Percentiles rank a stretch among this genome's conserved stretches.
Evolutionary conservation across 352 stramenopile species (phyloP).

Genomic region (Phytophthora pluvialis): DNA sequence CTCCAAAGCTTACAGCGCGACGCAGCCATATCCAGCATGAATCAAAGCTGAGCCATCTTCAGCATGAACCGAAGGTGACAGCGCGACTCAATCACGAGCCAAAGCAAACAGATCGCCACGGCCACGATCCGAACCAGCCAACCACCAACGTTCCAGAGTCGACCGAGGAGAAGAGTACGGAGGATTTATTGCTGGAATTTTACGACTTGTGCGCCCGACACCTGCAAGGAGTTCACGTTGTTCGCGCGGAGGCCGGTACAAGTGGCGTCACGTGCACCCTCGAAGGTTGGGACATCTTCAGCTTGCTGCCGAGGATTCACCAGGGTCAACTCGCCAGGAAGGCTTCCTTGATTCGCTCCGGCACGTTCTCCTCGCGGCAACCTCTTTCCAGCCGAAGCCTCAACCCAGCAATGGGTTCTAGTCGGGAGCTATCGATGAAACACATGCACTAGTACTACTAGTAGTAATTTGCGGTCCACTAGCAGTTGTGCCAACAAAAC

Average conservation of each 20-base stretch:
- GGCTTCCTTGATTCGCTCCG: constrained; percentile 44
- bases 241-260: constrained; percentile 69
- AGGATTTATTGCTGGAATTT: constrained; percentile 62
- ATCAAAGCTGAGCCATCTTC: constrained; percentile 10
- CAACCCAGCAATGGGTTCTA: constrained; percentile 4
- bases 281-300: constrained; percentile 75
- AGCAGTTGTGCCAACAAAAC: too few relatives aligned
- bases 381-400: constrained; percentile 22
- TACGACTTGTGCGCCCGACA: constrained; percentile 62
- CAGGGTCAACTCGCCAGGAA: constrained; percentile 31
- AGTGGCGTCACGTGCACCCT: constrained; percentile 63
- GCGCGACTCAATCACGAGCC: not conserved
- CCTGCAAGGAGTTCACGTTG: constrained; percentile 54
- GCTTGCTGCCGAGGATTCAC: constrained; percentile 55
- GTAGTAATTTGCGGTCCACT: not conserved
- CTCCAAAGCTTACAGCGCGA: constrained; percentile 10
- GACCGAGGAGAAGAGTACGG: constrained; percentile 40
- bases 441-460: not conserved
- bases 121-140: constrained; percentile 6
- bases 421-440: too few relatives aligned
- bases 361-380: constrained; percentile 38
- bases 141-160: constrained; percentile 12
- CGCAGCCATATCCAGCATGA: constrained; percentile 15
- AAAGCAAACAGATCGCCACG: not conserved
- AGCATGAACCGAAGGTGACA: constrained; percentile 8